A percentile compares a stretch with the other conserved stretches of the same genome.
These are phyloP conservation scores for Diaporthe batatas DNA, from an alignment of 2,329 filamentous ascomycete genomes.

Conservation along the genomic window DNA sequence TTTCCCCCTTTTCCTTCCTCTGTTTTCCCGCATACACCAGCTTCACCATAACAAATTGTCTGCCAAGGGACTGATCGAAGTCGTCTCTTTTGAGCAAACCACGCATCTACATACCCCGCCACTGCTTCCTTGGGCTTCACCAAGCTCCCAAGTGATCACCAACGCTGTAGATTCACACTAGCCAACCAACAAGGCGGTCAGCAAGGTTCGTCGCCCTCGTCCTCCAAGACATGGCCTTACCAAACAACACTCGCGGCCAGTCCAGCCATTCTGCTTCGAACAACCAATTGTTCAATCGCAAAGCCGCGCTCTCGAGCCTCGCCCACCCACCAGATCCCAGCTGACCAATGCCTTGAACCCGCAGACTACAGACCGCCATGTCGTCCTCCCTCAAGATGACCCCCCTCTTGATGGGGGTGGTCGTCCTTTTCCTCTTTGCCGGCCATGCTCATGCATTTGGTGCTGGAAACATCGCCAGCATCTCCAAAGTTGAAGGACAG, in stretches of 20 bases:
- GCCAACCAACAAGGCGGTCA: slow-evolving; percentile 23
- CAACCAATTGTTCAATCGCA: background rate
- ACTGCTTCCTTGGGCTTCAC: slow-evolving; percentile 18
- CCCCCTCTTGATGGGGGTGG: slow-evolving; percentile 66
- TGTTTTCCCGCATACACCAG: background rate
- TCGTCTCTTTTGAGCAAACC: slow-evolving; percentile 8
- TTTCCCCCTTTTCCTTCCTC: background rate
- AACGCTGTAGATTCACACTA: background rate
- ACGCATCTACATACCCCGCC: background rate
- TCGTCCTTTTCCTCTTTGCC: slow-evolving; percentile 75
- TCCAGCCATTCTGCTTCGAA: background rate
- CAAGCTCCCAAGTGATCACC: slow-evolving; percentile 23
- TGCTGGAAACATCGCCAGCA: slow-evolving; percentile 87
- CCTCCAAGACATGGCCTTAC: background rate
- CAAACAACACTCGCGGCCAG: too few relatives aligned
- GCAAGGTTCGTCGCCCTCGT: background rate
- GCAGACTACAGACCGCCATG: slow-evolving; percentile 55
- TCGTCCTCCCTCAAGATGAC: slow-evolving; percentile 59
- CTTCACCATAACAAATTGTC: slow-evolving; percentile 1
- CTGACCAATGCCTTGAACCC: slow-evolving; percentile 10
- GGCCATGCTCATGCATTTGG: slow-evolving; percentile 82
- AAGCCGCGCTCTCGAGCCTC: background rate
- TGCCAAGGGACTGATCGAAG: slow-evolving; percentile 17
- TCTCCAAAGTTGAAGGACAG: slow-evolving; percentile 84
- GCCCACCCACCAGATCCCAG: background rate